Evolutionary conservation across 371 early-diverging fungal species (phyloP).

Genomic region (Mucor circinelloides): DNA sequence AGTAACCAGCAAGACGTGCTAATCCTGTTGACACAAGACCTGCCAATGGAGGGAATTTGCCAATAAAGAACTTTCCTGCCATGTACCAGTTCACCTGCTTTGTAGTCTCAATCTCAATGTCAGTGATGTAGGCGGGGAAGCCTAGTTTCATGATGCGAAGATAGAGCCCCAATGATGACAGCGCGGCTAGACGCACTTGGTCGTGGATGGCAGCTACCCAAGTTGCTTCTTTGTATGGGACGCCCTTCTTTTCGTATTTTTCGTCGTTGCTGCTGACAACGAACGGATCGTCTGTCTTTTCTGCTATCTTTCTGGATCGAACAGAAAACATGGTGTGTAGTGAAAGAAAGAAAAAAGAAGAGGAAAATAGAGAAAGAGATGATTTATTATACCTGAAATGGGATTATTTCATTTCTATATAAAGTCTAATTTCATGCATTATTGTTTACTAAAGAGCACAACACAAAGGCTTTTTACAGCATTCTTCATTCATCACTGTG

Average conservation of each 20-base stretch:
- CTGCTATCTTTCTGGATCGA: conserved; percentile 12
- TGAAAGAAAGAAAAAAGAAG: background rate
- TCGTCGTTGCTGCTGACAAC: background rate
- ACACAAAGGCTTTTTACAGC: background rate
- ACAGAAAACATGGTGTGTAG: conserved; percentile 15
- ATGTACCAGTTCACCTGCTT: conserved; percentile 46
- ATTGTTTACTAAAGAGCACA: background rate
- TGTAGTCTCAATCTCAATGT: conserved; percentile 28
- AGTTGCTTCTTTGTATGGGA: background rate
- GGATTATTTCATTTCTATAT: background rate
- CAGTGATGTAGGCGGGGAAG: conserved; percentile 14
- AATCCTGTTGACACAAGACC: conserved; percentile 84
- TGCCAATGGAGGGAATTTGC: conserved; percentile 64
- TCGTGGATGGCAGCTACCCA: conserved; percentile 7
- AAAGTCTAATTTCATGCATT: background rate
- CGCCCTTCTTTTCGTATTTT: conserved; percentile 1
- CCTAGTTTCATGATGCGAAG: conserved; percentile 11
- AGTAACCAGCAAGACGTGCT: conserved; percentile 76
- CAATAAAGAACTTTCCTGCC: conserved; percentile 45
- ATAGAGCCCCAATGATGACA: conserved; percentile 12
- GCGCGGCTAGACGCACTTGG: background rate
- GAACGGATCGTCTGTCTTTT: conserved; percentile 17
- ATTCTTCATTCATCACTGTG: background rate
- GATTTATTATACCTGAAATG: background rate
- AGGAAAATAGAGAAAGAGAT: background rate